Evolutionary conservation across 371 early-diverging fungal species (phyloP), one percentile per base, ranked within the genome.

Genomic region (Zychaea mexicana): DNA sequence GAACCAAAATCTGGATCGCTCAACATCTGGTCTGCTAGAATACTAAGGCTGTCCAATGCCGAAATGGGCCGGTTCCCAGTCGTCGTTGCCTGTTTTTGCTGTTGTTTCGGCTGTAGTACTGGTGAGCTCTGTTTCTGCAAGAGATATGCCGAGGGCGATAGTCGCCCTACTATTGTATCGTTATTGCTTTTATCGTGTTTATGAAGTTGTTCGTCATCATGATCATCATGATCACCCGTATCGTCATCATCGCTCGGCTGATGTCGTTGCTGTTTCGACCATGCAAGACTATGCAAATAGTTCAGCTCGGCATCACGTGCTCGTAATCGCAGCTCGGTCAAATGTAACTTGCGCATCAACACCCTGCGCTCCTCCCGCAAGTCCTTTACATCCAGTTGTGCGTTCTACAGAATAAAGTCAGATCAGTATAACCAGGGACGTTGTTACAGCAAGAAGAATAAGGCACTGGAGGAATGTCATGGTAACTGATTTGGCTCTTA

Each of bases 301-400:
- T 71, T 71, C 7, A 79, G 49, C 52, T 79, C 80, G 6, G 75
- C 75, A 57, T 79, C 80, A 53, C 77, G 65, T 13, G 80, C 73
- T n/a, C 71, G 57, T 26, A 76, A 26, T 45, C 80, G 69, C 12
- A 79, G 52, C 45, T 79, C 71, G 6, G 66, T 66, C 12, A 79
- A 45, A 60, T 73, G 75, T 22, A 76, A 42, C 55, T 74, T 76
- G 30, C 77, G 55, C 24, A 68, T 19, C 31, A 76, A 47, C 2
- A 66, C 17, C 13, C 57, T 68, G n/a, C 69, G 45, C 9, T 79
- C 77, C 28, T 63, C 60, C 19, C 69, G n/a, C 22, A 78, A 31
- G 1, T 60, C 28, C 13, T 71, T 68, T 13, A 57, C 64, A 30
- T 73, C 70, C 15, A 70, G 26, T 32, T 53, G 31, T 17, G 53